Percentiles rank a stretch among this genome's conserved stretches.
Evolutionary conservation across 306 rosid species (phyloP).

Genomic region (Prunus mongolica): DNA sequence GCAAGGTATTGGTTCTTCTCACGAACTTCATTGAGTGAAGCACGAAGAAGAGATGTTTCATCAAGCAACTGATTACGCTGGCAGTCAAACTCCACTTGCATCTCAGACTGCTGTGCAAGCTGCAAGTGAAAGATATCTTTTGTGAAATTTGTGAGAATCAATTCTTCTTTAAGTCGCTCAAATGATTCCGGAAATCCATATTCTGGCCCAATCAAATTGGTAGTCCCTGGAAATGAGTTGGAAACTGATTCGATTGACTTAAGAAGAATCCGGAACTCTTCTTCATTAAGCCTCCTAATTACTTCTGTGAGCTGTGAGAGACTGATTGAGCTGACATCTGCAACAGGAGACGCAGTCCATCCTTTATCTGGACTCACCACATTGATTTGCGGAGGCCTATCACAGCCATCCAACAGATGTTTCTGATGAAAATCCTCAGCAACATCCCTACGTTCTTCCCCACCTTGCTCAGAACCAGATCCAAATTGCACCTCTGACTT

Average conservation of each 20-base stretch:
- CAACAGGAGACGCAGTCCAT: slow-evolving; percentile 26
- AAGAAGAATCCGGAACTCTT: slow-evolving; percentile 46
- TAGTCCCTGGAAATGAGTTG: slow-evolving; percentile 29
- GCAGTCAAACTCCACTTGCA: slow-evolving; percentile 49
- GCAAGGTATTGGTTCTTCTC: slow-evolving; percentile 59
- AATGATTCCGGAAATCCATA: slow-evolving; percentile 36
- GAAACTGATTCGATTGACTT: slow-evolving; percentile 43
- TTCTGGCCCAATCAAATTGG: slow-evolving; percentile 25
- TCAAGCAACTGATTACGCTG: slow-evolving; percentile 39
- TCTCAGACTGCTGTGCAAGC: slow-evolving; percentile 59
- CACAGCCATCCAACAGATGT: slow-evolving; percentile 18
- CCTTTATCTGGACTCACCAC: slow-evolving; percentile 22
- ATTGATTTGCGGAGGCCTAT: slow-evolving; percentile 32
- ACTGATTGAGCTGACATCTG: slow-evolving; percentile 39
- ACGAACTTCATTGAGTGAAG: slow-evolving; percentile 38
- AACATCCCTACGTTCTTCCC: slow-evolving; percentile 20
- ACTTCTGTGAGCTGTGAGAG: slow-evolving; percentile 54
- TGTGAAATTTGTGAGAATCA: slow-evolving; percentile 51
- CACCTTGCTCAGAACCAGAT: slow-evolving; percentile 33
- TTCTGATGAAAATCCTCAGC: slow-evolving; percentile 33
- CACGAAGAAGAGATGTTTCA: slow-evolving; percentile 48
- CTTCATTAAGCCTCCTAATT: slow-evolving; percentile 51
- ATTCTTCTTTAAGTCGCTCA: slow-evolving; percentile 73
- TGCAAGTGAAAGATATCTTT: slow-evolving; percentile 60
- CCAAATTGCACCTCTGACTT: slow-evolving; percentile 21